phyloP scores from a whole-genome alignment of 768 basidiomycete genomes.

The Pisolithus albus region DNA sequence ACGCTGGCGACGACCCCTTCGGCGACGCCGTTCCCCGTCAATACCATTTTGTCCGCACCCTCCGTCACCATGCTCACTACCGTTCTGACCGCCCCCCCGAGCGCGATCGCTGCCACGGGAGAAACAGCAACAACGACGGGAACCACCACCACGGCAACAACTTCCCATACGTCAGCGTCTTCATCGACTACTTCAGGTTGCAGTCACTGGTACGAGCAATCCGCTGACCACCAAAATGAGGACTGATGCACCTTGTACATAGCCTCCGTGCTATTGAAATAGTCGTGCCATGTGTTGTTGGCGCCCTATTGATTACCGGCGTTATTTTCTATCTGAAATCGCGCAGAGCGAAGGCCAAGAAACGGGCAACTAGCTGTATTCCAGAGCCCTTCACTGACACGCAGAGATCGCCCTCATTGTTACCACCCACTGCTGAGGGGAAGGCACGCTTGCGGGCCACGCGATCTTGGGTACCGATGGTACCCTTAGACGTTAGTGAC shows the following conservation, averaged over 20 bases:
- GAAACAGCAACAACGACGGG: no score
- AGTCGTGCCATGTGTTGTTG: conserved; percentile 2
- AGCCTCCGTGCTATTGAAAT: conserved; percentile 1
- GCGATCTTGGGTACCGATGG: neutral
- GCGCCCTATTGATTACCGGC: neutral
- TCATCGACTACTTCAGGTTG: no score
- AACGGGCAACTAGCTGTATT: neutral
- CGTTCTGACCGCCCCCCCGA: no score
- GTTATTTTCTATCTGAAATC: conserved; percentile 6
- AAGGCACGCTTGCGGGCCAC: conserved; percentile 4
- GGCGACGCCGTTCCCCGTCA: no score
- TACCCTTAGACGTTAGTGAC: neutral
- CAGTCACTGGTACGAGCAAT: neutral
- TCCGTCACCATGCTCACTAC: no score
- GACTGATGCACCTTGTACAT: conserved; percentile 3
- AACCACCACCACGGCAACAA: no score
- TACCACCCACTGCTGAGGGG: neutral
- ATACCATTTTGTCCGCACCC: no score
- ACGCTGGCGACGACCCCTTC: no score
- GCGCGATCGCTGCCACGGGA: no score
- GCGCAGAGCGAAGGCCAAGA: neutral
- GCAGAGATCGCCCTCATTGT: neutral
- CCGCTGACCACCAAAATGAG: neutral
- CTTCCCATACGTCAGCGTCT: no score
- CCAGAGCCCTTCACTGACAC: conserved; percentile 5